A percentile compares a stretch with the other conserved stretches of the same genome.
These are phyloP conservation scores for Pseudogymnoascus sp. DNA, from an alignment of 2,329 filamentous ascomycete species.

Conservation along the genomic window DNA sequence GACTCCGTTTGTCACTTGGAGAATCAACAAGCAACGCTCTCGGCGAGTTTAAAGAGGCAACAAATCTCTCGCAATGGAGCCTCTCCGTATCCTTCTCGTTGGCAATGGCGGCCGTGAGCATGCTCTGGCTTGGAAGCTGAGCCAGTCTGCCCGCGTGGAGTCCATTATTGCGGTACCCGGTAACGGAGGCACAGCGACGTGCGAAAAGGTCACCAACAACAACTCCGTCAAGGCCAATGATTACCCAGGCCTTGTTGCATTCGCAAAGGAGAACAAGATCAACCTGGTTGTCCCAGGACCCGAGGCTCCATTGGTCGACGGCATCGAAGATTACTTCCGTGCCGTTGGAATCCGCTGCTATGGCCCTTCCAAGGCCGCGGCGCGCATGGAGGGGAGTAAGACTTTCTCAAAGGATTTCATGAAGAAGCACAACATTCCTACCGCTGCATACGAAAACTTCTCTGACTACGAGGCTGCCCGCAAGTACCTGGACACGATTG, in stretches of 20 bases:
- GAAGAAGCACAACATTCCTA: conserved; percentile 83
- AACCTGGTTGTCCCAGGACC: conserved; percentile 83
- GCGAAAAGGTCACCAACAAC: conserved; percentile 65
- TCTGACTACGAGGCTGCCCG: conserved; percentile 65
- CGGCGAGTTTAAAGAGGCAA: background rate
- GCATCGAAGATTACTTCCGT: conserved; percentile 75
- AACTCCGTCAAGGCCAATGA: conserved; percentile 62
- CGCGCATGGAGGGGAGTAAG: conserved; percentile 92
- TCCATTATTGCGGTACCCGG: conserved; percentile 65
- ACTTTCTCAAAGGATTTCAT: conserved; percentile 98
- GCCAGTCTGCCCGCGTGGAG: conserved; percentile 70
- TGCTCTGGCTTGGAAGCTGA: conserved; percentile 85
- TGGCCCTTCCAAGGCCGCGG: conserved; percentile 77
- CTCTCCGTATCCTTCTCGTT: conserved; percentile 70
- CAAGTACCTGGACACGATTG: conserved; percentile 65
- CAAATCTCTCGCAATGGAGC: conserved; percentile 11
- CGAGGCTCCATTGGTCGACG: conserved; percentile 81
- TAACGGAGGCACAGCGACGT: conserved; percentile 74
- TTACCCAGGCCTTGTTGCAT: conserved; percentile 66
- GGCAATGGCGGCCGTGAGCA: conserved; percentile 91
- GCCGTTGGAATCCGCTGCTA: conserved; percentile 70
- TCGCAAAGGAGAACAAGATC: conserved; percentile 64
- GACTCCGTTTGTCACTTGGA: conserved; percentile 3
- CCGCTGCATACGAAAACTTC: conserved; percentile 87
- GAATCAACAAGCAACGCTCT: conserved; percentile 9